phyloP scores from a whole-genome alignment of 1,139 yeast species.

The Sugiyamaella japonica region DNA sequence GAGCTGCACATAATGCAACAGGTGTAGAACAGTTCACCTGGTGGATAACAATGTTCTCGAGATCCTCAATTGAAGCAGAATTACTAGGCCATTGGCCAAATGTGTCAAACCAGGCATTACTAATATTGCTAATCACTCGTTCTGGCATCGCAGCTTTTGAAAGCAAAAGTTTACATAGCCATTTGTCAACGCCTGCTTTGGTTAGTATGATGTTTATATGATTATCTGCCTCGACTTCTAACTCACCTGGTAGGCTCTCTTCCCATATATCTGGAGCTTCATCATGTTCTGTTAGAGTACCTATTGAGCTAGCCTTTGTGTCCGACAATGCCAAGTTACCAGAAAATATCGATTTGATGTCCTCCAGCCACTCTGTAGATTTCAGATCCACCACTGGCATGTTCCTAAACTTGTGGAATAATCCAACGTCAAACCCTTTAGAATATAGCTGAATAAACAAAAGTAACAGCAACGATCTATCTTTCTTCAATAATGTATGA shows the following conservation, averaged over 20 bases:
- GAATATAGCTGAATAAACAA: constrained; percentile 34
- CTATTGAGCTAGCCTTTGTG: not conserved
- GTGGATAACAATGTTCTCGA: constrained; percentile 23
- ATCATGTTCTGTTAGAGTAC: not conserved
- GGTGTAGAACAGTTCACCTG: constrained; percentile 39
- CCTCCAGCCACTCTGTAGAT: constrained; percentile 17
- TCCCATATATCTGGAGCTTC: constrained; percentile 17
- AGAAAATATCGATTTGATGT: constrained; percentile 1
- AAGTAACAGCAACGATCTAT: constrained; percentile 50
- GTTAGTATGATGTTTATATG: not conserved
- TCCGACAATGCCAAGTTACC: not conserved
- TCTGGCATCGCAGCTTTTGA: constrained; percentile 32
- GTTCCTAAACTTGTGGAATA: constrained; percentile 8
- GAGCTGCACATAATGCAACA: constrained; percentile 57
- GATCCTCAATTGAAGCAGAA: constrained; percentile 17
- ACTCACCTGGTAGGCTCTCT: constrained; percentile 15
- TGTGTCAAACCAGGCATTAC: constrained; percentile 20
- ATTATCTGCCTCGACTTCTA: not conserved
- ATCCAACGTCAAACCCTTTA: constrained; percentile 8
- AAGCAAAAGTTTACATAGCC: constrained; percentile 25
- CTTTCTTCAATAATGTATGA: constrained; percentile 52
- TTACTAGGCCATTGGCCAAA: constrained; percentile 18
- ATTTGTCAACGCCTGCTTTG: constrained; percentile 19
- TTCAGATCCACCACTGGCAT: constrained; percentile 13
- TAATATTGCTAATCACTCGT: constrained; percentile 26